Base-by-base conservation (phyloP, 1,284 basidiomycete species). In the Phellopilus nigrolimitatus region DNA sequence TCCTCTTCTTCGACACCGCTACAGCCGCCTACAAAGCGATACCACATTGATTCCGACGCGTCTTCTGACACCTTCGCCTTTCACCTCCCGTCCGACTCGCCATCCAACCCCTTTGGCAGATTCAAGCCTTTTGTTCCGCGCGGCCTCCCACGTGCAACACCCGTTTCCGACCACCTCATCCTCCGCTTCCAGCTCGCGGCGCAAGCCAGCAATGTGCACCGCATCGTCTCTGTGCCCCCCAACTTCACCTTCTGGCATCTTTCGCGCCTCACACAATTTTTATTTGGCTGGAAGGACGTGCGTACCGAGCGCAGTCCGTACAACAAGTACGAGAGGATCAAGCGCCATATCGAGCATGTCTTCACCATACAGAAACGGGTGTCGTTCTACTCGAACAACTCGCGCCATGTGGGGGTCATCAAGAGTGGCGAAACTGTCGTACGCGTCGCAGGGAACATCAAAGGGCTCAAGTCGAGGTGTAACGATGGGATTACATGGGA, bases 201-300 rank as follows among this genome's bases (percentile, higher is more conserved):
- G 28, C 40, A 64, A 17, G 57, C 44, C 53, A 75, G 80, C 4
- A 77, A 76, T 9, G 72, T 83, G 1, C 78, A 78, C 58, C 76
- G 84, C 45, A 68, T 84, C 51, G 78, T 80, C 3, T 83, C 85
- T 56, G 80, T 87, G 4, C 86, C 86, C 0, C 68, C 79, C 24
- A 82, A 74, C 61, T 88, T 85, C 61, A 83, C 80, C 0, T 81
- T 89, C 58, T 70, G 75, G 2, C 83, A 84, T 57, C 69, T 89
- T 1, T 75, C 78, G 43, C 74, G 72, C 46, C 72, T 88, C 49
- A 71, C 86, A 30, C 67, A 75, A 7, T 88, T 80, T 61, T 64
- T 86, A 3, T 88, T 85, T 58, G 74, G 76, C 27, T 63, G 65
- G 49, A 66, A 69, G 41, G 50, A 51, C 25, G 49, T 25, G 31